phyloP scores from a whole-genome alignment of 805 yeast genomes.

The Saccharomycopsis fodiens region DNA sequence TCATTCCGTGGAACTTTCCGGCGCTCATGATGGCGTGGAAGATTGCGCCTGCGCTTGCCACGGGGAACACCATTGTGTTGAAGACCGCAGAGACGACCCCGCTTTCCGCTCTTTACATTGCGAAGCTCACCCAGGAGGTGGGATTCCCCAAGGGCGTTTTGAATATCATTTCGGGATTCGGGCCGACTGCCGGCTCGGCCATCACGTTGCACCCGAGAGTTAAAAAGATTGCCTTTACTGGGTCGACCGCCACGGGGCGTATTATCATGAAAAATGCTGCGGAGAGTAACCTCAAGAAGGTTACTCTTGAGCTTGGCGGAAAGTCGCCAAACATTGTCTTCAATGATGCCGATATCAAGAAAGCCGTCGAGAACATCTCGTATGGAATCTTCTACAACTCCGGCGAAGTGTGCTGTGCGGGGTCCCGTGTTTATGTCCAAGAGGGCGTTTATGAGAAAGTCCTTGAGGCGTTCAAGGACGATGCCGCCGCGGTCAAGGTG shows the following conservation, averaged over 20 bases:
- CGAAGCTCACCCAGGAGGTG: conserved; percentile 62
- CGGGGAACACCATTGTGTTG: conserved; percentile 82
- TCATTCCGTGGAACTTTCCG: conserved; percentile 97
- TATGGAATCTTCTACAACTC: conserved; percentile 85
- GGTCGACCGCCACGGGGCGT: conserved; percentile 91
- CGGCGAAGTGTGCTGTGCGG: conserved; percentile 95
- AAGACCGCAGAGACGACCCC: conserved; percentile 93
- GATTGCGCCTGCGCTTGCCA: conserved; percentile 83
- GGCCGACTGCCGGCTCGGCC: conserved; percentile 77
- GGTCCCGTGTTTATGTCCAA: conserved; percentile 85
- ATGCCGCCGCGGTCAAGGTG: conserved; percentile 49
- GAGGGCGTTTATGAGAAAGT: conserved; percentile 76
- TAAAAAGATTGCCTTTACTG: conserved; percentile 90
- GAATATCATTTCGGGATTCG: conserved; percentile 80
- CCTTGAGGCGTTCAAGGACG: conserved; percentile 47
- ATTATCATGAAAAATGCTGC: conserved; percentile 75
- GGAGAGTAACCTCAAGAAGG: conserved; percentile 75
- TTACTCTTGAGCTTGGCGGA: conserved; percentile 93
- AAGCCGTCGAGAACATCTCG: conserved; percentile 67
- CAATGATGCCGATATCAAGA: conserved; percentile 73
- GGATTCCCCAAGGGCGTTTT: conserved; percentile 89
- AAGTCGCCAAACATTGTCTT: conserved; percentile 88
- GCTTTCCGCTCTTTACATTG: conserved; percentile 70
- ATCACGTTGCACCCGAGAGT: conserved; percentile 70
- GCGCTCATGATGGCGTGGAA: conserved; percentile 91